phyloP scores from a whole-genome alignment of 495 filamentous ascomycete species.

The Peziza echinospora region DNA sequence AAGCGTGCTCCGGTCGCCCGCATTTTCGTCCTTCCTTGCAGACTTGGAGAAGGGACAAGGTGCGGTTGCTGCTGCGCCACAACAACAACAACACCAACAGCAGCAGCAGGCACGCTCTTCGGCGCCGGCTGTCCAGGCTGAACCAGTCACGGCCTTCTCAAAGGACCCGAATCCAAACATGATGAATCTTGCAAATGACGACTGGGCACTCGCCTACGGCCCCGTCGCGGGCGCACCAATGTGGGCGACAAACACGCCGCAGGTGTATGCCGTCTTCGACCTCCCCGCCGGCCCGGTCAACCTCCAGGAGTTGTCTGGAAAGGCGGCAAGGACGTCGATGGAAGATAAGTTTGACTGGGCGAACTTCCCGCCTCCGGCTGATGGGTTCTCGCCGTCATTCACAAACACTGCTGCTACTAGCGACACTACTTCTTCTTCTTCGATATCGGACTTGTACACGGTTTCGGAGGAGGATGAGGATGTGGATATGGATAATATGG shows the following conservation, averaged over 20 bases:
- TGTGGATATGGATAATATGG: conserved; percentile 10
- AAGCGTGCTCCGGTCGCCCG: conserved; percentile 65
- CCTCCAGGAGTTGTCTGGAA: conserved; percentile 51
- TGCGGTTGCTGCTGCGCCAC: conserved; percentile 23
- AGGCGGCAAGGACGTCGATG: conserved; percentile 21
- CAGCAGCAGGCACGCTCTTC: too few relatives aligned
- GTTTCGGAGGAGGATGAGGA: conserved; percentile 7
- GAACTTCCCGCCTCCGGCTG: conserved; percentile 14
- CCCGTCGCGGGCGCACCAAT: neutral
- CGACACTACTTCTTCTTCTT: too few relatives aligned
- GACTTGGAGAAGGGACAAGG: conserved; percentile 35
- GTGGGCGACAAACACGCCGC: conserved; percentile 39
- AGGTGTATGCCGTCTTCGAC: conserved; percentile 59
- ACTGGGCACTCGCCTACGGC: conserved; percentile 16
- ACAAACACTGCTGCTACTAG: conserved; percentile 8
- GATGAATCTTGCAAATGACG: conserved; percentile 11
- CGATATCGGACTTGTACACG: too few relatives aligned
- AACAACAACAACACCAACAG: conserved; percentile 26
- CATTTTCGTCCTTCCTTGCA: conserved; percentile 63
- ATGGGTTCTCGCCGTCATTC: conserved; percentile 16
- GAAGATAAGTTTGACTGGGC: conserved; percentile 7
- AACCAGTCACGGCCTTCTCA: conserved; percentile 16
- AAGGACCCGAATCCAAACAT: conserved; percentile 46
- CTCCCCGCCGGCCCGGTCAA: conserved; percentile 42
- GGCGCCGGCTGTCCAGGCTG: conserved; percentile 6